A percentile compares a stretch with the other conserved stretches of the same genome.
Evolutionary conservation across 2,329 filamentous ascomycete species (phyloP).

Genomic region (Curvularia lunata): DNA sequence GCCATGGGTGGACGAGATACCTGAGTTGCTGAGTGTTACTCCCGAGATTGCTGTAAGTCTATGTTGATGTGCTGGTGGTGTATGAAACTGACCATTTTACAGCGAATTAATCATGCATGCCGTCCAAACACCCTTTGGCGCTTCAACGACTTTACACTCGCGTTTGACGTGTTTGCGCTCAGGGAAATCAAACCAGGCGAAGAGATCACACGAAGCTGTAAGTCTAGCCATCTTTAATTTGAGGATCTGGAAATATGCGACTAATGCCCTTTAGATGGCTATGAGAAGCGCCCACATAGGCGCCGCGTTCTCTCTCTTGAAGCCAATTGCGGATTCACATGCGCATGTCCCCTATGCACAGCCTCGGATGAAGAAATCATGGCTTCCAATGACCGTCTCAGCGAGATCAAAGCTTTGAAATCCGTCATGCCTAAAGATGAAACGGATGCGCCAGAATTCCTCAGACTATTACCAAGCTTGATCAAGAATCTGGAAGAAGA

Average conservation of each 20-base stretch:
- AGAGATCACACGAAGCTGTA: conserved; percentile 43
- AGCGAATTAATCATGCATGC: conserved; percentile 47
- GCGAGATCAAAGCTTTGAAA: conserved; percentile 36
- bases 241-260: not conserved
- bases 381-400: conserved; percentile 36
- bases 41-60: conserved; percentile 42
- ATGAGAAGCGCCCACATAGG: conserved; percentile 22
- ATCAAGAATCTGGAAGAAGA: conserved; percentile 38
- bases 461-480: conserved; percentile 33
- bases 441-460: conserved; percentile 28
- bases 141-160: conserved; percentile 39
- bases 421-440: conserved; percentile 28
- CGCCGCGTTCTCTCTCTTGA: conserved; percentile 29
- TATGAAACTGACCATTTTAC: conserved; percentile 7
- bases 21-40: conserved; percentile 30
- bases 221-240: not conserved
- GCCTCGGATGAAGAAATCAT: conserved; percentile 18
- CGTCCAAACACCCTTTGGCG: conserved; percentile 44
- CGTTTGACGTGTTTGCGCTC: conserved; percentile 37
- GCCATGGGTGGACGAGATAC: conserved; percentile 30
- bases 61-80: not conserved
- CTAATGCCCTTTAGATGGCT: conserved; percentile 31
- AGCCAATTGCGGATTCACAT: conserved; percentile 39
- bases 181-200: conserved; percentile 36
- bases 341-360: conserved; percentile 40